These are phyloP conservation scores for Calocera viscosa DNA, from an alignment of 768 basidiomycete genomes.

Conservation along the genomic window DNA sequence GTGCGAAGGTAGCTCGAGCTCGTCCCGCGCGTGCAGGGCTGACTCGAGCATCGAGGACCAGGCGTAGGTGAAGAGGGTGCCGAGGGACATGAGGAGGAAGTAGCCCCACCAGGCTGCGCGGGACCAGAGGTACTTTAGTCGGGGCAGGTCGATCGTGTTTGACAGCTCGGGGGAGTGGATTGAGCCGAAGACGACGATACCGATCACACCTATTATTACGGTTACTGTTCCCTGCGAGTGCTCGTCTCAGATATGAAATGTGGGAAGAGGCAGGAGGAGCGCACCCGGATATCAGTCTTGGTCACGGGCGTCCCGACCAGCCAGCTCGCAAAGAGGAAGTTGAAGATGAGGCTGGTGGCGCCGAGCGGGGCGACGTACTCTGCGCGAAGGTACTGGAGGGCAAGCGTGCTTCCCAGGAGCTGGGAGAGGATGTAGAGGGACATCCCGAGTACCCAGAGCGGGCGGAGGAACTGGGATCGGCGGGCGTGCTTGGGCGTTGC, in stretches of 20 bases:
- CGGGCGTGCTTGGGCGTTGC: slow-evolving; percentile 64
- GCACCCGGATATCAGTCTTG: slow-evolving; percentile 65
- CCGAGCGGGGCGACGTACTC: slow-evolving; percentile 96
- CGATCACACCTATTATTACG: slow-evolving; percentile 72
- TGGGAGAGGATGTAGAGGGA: slow-evolving; percentile 85
- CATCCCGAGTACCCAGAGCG: slow-evolving; percentile 87
- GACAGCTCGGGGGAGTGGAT: slow-evolving; percentile 64
- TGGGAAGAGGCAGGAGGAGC: slow-evolving; percentile 21
- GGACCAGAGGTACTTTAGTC: slow-evolving; percentile 74
- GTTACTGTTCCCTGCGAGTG: slow-evolving; percentile 57
- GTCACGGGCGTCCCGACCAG: slow-evolving; percentile 79
- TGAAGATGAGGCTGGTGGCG: slow-evolving; percentile 87
- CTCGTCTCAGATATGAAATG: not conserved
- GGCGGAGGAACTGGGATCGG: slow-evolving; percentile 64
- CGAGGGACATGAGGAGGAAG: slow-evolving; percentile 66
- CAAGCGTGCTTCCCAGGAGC: slow-evolving; percentile 74
- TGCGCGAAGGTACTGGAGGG: slow-evolving; percentile 81
- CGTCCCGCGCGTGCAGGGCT: slow-evolving; percentile 48
- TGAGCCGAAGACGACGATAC: slow-evolving; percentile 76
- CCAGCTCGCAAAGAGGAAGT: slow-evolving; percentile 83
- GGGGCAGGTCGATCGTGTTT: slow-evolving; percentile 49
- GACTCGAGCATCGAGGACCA: slow-evolving; percentile 62
- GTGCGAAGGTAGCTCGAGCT: not conserved
- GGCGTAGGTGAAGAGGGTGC: slow-evolving; percentile 52
- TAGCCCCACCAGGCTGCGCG: slow-evolving; percentile 82